Evolutionary conservation across 106 monocot genomes (phyloP).

Genomic region (Alisma plantagoaquatica): DNA sequence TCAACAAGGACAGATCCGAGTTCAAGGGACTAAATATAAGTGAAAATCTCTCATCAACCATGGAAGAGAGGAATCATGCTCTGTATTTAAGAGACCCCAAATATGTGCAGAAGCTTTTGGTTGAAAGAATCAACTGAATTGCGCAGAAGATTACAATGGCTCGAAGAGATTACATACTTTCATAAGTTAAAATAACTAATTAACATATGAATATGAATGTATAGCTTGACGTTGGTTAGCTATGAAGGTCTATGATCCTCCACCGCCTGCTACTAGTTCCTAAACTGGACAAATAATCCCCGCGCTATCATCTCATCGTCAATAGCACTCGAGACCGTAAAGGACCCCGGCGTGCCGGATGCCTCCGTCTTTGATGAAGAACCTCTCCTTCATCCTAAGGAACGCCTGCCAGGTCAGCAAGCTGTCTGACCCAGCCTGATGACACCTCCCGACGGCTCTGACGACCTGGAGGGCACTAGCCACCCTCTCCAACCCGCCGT

Average conservation of each 20-base stretch:
- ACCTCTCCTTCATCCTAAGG: too few relatives aligned
- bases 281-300: background rate
- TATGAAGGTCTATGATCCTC: background rate
- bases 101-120: background rate
- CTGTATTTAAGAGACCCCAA: too few relatives aligned
- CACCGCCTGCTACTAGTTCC: background rate
- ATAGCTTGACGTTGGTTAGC: background rate
- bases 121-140: background rate
- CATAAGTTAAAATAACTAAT: too few relatives aligned
- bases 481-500: constrained; percentile 52
- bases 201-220: too few relatives aligned
- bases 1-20: too few relatives aligned
- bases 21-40: too few relatives aligned
- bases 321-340: constrained; percentile 30
- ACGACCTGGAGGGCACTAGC: constrained; percentile 32
- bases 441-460: constrained; percentile 33
- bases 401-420: too few relatives aligned
- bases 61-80: too few relatives aligned
- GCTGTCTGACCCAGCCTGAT: constrained; percentile 74
- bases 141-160: background rate
- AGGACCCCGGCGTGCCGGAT: constrained; percentile 30
- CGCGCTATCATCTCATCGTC: background rate
- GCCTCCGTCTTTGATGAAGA: constrained; percentile 21
- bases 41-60: too few relatives aligned
- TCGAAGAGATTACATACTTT: background rate